These are phyloP conservation scores for Trichoderma hamatum DNA, from an alignment of 2,329 filamentous ascomycete genomes.

Conservation along the genomic window DNA sequence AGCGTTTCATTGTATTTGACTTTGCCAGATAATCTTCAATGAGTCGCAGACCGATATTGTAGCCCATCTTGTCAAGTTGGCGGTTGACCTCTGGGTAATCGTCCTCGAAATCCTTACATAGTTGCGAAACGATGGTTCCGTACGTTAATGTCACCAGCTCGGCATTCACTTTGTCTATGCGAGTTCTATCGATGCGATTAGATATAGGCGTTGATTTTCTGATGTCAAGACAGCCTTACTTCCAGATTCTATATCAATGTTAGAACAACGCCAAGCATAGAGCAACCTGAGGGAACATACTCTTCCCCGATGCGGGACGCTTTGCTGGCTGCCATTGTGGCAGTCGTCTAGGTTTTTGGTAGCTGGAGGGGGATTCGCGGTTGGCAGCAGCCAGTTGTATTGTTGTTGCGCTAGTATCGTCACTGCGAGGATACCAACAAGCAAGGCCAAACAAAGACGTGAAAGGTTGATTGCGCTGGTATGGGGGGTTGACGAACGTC, in stretches of 20 bases:
- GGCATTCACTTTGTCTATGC: conserved; percentile 96
- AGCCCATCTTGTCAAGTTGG: conserved; percentile 98
- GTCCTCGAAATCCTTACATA: conserved; percentile 94
- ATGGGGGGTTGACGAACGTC: conserved; percentile 4
- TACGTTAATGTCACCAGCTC: conserved; percentile 97
- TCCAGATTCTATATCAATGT: conserved; percentile 74
- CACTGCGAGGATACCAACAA: neutral
- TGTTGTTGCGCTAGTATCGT: neutral
- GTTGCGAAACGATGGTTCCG: conserved; percentile 92
- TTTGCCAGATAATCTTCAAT: conserved; percentile 99
- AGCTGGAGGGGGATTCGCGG: too few species aligned
- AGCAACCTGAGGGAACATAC: conserved; percentile 46
- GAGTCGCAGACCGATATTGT: conserved; percentile 93
- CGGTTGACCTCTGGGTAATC: conserved; percentile 97
- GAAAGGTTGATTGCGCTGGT: neutral
- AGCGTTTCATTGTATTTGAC: conserved; percentile 84
- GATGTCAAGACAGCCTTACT: conserved; percentile 62
- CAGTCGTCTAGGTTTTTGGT: neutral
- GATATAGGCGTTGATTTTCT: conserved; percentile 24
- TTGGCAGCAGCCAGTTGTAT: neutral
- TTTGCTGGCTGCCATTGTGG: conserved; percentile 61
- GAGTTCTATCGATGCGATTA: conserved; percentile 64
- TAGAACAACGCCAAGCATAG: conserved; percentile 31
- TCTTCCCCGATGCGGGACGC: conserved; percentile 65
- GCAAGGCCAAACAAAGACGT: neutral